phyloP scores from a whole-genome alignment of 2,329 filamentous ascomycete genomes.

The Monilinia fructigena region DNA sequence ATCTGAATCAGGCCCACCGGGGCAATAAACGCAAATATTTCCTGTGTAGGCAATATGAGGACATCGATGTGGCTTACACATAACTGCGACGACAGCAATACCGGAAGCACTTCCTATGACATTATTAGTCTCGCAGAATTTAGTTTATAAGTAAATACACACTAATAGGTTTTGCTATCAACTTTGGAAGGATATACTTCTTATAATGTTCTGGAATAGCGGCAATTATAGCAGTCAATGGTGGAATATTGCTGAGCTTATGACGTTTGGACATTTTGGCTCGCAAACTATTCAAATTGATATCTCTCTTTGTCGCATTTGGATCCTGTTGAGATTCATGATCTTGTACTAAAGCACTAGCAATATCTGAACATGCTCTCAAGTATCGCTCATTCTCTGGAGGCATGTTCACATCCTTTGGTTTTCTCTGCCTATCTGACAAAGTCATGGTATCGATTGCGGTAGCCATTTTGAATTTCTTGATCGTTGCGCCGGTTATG shows the following conservation, averaged over 20 bases:
- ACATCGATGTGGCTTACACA: conserved; percentile 98
- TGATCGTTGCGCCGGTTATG: not conserved
- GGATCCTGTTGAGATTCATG: conserved; percentile 78
- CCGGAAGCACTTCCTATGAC: conserved; percentile 82
- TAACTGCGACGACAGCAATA: conserved; percentile 96
- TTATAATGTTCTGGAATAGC: conserved; percentile 99
- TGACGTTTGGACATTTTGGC: conserved; percentile 92
- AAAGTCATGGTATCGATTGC: conserved; percentile 58
- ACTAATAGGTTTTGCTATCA: conserved; percentile 96
- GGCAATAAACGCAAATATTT: conserved; percentile 98
- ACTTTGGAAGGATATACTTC: conserved; percentile 94
- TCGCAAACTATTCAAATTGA: conserved; percentile 88
- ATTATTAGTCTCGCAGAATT: conserved; percentile 24
- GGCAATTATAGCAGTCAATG: conserved; percentile 93
- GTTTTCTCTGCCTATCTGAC: conserved; percentile 50
- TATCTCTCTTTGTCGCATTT: conserved; percentile 72
- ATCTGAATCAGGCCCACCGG: conserved; percentile 94
- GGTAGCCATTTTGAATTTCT: conserved; percentile 53
- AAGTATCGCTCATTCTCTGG: conserved; percentile 95
- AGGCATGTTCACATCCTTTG: conserved; percentile 72
- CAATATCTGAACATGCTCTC: conserved; percentile 92
- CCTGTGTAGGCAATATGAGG: conserved; percentile 98
- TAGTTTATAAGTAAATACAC: conserved; percentile 40
- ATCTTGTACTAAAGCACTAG: conserved; percentile 89
- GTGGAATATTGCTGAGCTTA: conserved; percentile 80